A percentile compares a stretch with the other conserved stretches of the same genome.
phyloP scores from a whole-genome alignment of 2,329 filamentous ascomycete species.

The Tolypocladium inflatum region DNA sequence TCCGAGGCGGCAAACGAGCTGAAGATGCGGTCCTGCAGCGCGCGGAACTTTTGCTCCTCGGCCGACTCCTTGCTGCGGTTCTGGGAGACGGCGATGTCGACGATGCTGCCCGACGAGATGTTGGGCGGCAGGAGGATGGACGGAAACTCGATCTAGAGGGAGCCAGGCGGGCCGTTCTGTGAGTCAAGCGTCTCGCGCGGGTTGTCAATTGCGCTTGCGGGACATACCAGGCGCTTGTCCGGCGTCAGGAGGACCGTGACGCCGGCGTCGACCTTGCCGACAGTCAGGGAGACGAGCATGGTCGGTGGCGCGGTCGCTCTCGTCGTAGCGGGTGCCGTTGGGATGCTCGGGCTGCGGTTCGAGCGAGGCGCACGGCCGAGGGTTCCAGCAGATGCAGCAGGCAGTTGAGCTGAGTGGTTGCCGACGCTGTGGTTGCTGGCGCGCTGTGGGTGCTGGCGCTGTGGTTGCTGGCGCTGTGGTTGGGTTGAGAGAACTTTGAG shows the following conservation, averaged over 20 bases:
- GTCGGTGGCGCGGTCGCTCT: slow-evolving; percentile 3
- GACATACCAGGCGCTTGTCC: slow-evolving; percentile 83
- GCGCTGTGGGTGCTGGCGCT: too few relatives aligned
- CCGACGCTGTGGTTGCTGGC: background rate
- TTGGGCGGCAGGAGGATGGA: slow-evolving; percentile 93
- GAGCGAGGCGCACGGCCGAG: background rate
- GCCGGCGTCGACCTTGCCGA: slow-evolving; percentile 98
- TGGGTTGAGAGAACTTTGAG: too few relatives aligned
- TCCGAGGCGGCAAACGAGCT: slow-evolving; percentile 74
- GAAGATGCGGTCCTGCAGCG: slow-evolving; percentile 84
- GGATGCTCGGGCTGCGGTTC: background rate
- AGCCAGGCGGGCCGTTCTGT: slow-evolving; percentile 10
- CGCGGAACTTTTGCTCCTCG: slow-evolving; percentile 66
- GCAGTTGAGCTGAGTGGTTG: background rate
- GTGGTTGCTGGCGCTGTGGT: background rate
- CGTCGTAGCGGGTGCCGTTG: background rate
- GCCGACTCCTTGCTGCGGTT: slow-evolving; percentile 71
- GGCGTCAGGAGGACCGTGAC: slow-evolving; percentile 94
- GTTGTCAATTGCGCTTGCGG: background rate
- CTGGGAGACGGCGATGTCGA: slow-evolving; percentile 91
- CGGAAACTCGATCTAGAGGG: slow-evolving; percentile 83
- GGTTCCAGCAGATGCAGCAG: background rate
- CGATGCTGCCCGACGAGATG: slow-evolving; percentile 92
- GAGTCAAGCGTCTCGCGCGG: background rate
- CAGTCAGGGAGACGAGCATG: slow-evolving; percentile 95